phyloP scores from a whole-genome alignment of 2,329 filamentous ascomycete genomes.

The Fusarium odoratissimum region DNA sequence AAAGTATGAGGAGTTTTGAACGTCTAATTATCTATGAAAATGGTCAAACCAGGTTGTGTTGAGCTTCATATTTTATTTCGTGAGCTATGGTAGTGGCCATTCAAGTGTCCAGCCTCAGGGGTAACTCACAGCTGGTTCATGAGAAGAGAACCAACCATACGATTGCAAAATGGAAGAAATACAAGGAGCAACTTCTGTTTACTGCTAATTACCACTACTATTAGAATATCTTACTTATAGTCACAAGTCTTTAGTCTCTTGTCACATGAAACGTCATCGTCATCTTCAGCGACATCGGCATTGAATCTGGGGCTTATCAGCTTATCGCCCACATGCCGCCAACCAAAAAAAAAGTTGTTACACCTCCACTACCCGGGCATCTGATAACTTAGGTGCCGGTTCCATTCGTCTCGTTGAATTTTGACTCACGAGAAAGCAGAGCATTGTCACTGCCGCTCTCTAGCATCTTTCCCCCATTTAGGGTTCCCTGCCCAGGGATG shows the following conservation, averaged over 20 bases:
- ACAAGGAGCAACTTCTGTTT: not conserved
- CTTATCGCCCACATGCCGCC: constrained; percentile 38
- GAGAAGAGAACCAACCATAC: too few relatives aligned
- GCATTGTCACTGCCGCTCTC: constrained; percentile 5
- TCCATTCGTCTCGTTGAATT: constrained; percentile 11
- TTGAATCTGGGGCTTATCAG: constrained; percentile 40
- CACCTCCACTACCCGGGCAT: constrained; percentile 36
- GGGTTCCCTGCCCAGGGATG: constrained; percentile 29
- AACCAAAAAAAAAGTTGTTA: constrained; percentile 16
- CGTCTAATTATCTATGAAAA: not conserved
- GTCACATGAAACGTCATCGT: not conserved
- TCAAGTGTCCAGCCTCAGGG: not conserved
- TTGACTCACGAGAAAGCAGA: constrained; percentile 29
- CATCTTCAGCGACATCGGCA: constrained; percentile 40
- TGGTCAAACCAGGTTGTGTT: not conserved
- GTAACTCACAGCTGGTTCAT: too few relatives aligned
- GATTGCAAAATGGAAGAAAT: too few relatives aligned
- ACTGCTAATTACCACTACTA: not conserved
- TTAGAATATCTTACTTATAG: not conserved
- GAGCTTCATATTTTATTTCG: not conserved
- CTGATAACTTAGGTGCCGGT: constrained; percentile 17
- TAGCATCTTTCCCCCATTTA: not conserved
- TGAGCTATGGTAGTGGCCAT: not conserved
- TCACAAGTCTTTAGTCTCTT: not conserved
- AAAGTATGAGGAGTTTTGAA: not conserved